Conservation (phyloP, 208 protist species). For the Leishmania arabica region DNA sequence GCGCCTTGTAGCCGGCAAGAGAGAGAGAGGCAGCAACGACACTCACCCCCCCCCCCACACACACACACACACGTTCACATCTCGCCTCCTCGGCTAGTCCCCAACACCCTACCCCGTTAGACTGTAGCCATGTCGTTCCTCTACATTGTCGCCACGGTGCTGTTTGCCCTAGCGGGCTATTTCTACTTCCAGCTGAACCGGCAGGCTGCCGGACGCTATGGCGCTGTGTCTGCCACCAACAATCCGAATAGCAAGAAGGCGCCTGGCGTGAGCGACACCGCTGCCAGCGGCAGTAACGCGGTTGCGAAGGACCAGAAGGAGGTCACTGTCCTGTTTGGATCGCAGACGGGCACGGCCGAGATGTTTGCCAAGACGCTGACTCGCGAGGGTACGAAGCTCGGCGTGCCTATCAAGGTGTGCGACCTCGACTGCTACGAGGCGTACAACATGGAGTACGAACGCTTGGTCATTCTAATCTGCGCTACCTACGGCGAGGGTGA, state of each 20-base stretch:
- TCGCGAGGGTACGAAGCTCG: constrained; percentile 69
- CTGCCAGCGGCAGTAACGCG: background rate
- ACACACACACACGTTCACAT: no score
- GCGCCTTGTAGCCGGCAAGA: background rate
- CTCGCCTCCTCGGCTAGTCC: background rate
- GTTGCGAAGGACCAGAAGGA: constrained; percentile 31
- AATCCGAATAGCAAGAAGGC: background rate
- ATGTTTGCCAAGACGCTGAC: constrained; percentile 87
- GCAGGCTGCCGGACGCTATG: constrained; percentile 8
- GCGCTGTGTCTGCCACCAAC: background rate
- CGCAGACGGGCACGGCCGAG: constrained; percentile 91
- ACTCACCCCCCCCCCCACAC: no score
- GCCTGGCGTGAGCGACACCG: background rate
- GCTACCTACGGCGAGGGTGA: constrained; percentile 93
- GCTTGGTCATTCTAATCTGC: constrained; percentile 77
- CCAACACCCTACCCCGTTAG: background rate
- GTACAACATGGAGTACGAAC: constrained; percentile 61
- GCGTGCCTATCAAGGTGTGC: constrained; percentile 55
- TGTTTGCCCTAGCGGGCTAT: constrained; percentile 51
- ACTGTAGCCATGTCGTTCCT: constrained; percentile 22
- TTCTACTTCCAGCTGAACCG: constrained; percentile 48
- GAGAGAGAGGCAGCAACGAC: background rate
- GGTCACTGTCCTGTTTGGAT: constrained; percentile 84
- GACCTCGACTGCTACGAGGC: constrained; percentile 77
- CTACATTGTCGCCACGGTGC: constrained; percentile 37